Percentiles rank a stretch among this genome's conserved stretches.
These are phyloP conservation scores for Manihot esculenta DNA, from an alignment of 441 rosid genomes.

Conservation along the genomic window DNA sequence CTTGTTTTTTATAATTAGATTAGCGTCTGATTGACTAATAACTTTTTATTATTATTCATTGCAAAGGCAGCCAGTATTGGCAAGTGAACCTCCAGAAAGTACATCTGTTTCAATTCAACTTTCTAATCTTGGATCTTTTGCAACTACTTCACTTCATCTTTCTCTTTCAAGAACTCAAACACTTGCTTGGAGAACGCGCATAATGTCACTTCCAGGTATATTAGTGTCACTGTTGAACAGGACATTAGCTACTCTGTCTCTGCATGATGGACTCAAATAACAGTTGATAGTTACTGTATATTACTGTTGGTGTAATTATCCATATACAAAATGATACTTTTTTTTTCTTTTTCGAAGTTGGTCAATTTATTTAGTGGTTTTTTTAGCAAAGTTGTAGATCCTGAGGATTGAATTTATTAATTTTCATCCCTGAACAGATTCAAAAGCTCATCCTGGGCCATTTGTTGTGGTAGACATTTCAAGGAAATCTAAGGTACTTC, in stretches of 20 bases:
- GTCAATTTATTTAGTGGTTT: neutral
- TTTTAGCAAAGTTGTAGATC: neutral
- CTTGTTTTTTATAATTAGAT: constrained; percentile 13
- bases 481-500: constrained; percentile 67
- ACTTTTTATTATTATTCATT: constrained; percentile 32
- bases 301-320: neutral
- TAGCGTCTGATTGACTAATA: constrained; percentile 23
- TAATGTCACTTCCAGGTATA: constrained; percentile 76
- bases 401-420: neutral
- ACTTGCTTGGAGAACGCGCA: constrained; percentile 87
- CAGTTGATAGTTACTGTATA: neutral
- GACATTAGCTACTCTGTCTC: neutral
- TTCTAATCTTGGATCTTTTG: constrained; percentile 54
- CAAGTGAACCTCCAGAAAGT: constrained; percentile 45
- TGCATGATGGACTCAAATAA: neutral
- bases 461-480: constrained; percentile 73
- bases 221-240: constrained; percentile 9
- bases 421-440: constrained; percentile 50
- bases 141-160: constrained; percentile 59
- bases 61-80: constrained; percentile 50
- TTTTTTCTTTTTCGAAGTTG: neutral
- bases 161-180: constrained; percentile 59
- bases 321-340: neutral
- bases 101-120: constrained; percentile 70
- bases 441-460: constrained; percentile 91